Evolutionary conservation across 2,329 filamentous ascomycete species (phyloP).

Genomic region (Ophiosphaerella korrae): DNA sequence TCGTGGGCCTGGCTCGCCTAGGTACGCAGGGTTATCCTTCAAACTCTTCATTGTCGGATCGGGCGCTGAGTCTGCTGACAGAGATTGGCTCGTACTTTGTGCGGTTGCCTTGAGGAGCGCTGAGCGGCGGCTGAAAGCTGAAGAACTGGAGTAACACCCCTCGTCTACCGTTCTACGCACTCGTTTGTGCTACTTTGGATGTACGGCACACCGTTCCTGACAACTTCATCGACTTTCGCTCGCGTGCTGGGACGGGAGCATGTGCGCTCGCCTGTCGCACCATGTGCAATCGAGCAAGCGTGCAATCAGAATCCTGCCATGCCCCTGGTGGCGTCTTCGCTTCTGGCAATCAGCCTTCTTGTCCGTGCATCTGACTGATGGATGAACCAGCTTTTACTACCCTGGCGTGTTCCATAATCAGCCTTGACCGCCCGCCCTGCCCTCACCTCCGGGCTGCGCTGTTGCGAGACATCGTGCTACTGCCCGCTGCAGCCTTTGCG

Average conservation of each 20-base stretch:
- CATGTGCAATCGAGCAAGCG: constrained; percentile 28
- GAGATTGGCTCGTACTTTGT: background rate
- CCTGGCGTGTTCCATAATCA: constrained; percentile 32
- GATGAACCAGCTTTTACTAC: constrained; percentile 6
- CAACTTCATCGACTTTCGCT: no score
- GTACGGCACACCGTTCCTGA: constrained; percentile 1
- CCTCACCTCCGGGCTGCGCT: constrained; percentile 23
- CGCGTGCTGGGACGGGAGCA: constrained; percentile 31
- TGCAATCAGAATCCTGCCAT: constrained; percentile 9
- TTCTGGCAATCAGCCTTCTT: constrained; percentile 23
- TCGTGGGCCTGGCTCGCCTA: constrained; percentile 22
- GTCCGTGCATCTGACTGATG: constrained; percentile 26
- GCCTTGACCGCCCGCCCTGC: constrained; percentile 31
- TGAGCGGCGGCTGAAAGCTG: no score
- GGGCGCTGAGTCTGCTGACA: constrained; percentile 1
- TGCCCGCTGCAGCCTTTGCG: no score
- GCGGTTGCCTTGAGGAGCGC: background rate
- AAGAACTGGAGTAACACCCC: background rate
- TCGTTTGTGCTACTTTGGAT: no score
- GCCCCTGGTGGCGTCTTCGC: constrained; percentile 26
- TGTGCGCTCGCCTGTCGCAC: constrained; percentile 40
- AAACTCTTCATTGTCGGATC: constrained; percentile 16
- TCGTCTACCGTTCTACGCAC: background rate
- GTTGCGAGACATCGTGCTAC: constrained; percentile 27
- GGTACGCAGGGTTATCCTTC: constrained; percentile 8